A percentile compares a stretch with the other conserved stretches of the same genome.
These are phyloP conservation scores for Seminavis robusta DNA, from an alignment of 108 stramenopile species.

Conservation along the genomic window DNA sequence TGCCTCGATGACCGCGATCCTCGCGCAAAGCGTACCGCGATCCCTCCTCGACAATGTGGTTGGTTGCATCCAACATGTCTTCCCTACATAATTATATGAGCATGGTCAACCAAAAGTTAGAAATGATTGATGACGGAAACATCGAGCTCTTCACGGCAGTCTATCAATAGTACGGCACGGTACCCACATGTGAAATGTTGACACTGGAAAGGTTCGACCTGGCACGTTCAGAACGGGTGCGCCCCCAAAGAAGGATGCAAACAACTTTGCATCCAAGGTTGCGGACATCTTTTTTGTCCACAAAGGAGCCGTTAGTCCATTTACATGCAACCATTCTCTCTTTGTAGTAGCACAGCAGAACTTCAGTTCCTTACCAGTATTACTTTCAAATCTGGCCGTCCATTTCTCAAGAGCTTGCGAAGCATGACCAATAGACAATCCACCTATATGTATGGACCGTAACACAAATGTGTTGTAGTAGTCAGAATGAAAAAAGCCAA, in stretches of 20 bases:
- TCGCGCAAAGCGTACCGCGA: constrained; percentile 59
- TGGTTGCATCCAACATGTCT: constrained; percentile 81
- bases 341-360: neutral
- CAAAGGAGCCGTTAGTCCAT: neutral
- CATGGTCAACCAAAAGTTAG: too few relatives aligned
- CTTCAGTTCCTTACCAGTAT: constrained; percentile 38
- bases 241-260: constrained; percentile 64
- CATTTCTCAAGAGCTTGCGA: constrained; percentile 52
- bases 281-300: constrained; percentile 79
- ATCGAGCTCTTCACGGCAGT: too few relatives aligned
- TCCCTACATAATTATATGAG: too few relatives aligned
- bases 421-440: constrained; percentile 91
- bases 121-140: too few relatives aligned
- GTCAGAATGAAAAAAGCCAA: too few relatives aligned
- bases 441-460: too few relatives aligned
- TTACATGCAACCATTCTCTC: neutral
- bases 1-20: constrained; percentile 13
- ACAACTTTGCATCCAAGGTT: constrained; percentile 78
- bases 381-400: constrained; percentile 62
- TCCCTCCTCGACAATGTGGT: constrained; percentile 75
- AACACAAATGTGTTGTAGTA: too few relatives aligned
- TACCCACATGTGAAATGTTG: constrained; percentile 62
- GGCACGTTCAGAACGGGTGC: constrained; percentile 77
- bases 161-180: too few relatives aligned
- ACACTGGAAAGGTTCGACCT: constrained; percentile 83